Base-by-base conservation (phyloP, 192 early-diverging fungal genomes). In the Diversispora epigaea region DNA sequence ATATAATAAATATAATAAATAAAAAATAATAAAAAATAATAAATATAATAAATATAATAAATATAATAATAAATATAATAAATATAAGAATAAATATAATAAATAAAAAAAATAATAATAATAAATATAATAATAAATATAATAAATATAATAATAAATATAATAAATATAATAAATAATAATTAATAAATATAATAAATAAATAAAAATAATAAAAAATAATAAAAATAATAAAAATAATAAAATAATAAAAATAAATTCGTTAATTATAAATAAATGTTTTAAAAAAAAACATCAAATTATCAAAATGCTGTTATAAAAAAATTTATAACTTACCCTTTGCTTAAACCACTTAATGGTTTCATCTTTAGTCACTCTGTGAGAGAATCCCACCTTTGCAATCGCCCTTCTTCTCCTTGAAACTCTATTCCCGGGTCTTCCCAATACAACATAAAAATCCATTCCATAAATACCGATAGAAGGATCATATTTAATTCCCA, bases 401-500 rank as follows among this genome's bases (percentile, higher is more conserved):
- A 83, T 83, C 82, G 88, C 87, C 82, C 90, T 92, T 91, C 95
- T 94, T 85, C 97, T 93, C 79, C 94, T 93, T 68, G 95, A 84
- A 75, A 99, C 91, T 79, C 96, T 94, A 93, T 89, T 88, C 80
- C 98, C 98, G 75, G 96, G 95, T 80, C 98, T 94, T 77, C 93
- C 93, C 95, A 99, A 96, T 84, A 95, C 93, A 80, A 97, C 92
- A 90, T 95, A 98, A 86, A 98, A 99, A 89, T 99, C 97, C 93
- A 98, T 96, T 79, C 89, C 90, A 84, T 95, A 96, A 80, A 96
- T 94, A 91, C 96, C 97, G 78, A 99, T 97, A 82, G 91, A 90
- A 74, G 97, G 95, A 85, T 98, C 97, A 88, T 98, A 98, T 92
- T 99, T 98, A 91, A 99, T 98, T 83, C 96, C 96, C 85, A 99